A percentile compares a stretch with the other conserved stretches of the same genome.
These are phyloP conservation scores for Rhazya stricta DNA, from an alignment of 257 asterid genomes.

Conservation along the genomic window DNA sequence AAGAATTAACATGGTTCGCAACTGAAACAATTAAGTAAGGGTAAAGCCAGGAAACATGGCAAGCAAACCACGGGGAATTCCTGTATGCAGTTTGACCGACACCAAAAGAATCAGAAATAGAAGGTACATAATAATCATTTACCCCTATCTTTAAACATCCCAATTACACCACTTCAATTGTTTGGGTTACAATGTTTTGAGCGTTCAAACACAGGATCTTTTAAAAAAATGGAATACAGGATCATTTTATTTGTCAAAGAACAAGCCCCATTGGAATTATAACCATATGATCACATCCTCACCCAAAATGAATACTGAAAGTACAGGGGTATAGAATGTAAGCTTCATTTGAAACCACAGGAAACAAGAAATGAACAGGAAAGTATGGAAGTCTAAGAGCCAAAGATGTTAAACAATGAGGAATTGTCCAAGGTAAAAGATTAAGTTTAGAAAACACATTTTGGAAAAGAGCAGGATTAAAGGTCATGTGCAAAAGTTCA, in stretches of 20 bases:
- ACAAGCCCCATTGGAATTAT: background rate
- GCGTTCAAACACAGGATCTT: background rate
- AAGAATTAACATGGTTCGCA: background rate
- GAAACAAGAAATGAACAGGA: too few relatives aligned
- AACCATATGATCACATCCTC: background rate
- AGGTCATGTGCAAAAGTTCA: background rate
- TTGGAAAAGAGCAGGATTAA: background rate
- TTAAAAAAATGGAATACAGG: background rate
- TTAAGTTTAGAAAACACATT: background rate
- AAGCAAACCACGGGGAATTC: background rate
- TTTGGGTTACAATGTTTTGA: background rate
- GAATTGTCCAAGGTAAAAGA: background rate
- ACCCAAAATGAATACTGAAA: background rate
- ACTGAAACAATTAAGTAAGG: background rate
- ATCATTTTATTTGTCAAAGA: background rate
- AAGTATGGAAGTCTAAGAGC: too few relatives aligned
- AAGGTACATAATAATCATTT: background rate
- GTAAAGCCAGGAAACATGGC: background rate
- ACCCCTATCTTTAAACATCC: background rate
- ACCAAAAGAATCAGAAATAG: background rate
- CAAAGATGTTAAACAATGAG: background rate
- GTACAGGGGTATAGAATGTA: background rate
- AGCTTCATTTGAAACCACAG: background rate
- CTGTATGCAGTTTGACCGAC: background rate
- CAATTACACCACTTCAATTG: background rate